Evolutionary conservation across 495 filamentous ascomycete species (phyloP).

Genomic region (Aspergillus baeticus): DNA sequence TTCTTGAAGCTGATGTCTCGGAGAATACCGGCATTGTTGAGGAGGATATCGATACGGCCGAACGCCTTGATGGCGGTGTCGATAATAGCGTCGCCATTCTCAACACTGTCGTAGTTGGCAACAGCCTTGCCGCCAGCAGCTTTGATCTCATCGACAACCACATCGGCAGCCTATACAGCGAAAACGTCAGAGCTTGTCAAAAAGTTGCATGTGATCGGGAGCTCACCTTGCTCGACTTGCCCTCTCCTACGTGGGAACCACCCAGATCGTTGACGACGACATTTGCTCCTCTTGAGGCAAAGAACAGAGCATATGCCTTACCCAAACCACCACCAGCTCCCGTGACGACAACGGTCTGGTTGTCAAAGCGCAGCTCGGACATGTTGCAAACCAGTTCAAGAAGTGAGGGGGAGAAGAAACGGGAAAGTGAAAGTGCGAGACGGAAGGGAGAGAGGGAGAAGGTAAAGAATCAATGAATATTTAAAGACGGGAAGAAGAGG

Average conservation of each 20-base stretch:
- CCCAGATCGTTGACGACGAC: conserved; percentile 98
- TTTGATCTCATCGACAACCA: conserved; percentile 92
- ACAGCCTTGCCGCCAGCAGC: conserved; percentile 93
- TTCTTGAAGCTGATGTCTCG: conserved; percentile 98
- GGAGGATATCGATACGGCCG: conserved; percentile 88
- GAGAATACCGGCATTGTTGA: conserved; percentile 98
- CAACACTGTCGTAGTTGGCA: conserved; percentile 97
- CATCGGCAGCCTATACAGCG: conserved; percentile 74
- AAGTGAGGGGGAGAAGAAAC: conserved; percentile 15
- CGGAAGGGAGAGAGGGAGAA: conserved; percentile 8
- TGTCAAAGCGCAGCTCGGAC: conserved; percentile 87
- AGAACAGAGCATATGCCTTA: conserved; percentile 90
- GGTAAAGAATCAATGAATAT: conserved; percentile 13
- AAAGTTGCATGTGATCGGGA: neutral
- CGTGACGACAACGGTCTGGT: conserved; percentile 95
- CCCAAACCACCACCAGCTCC: conserved; percentile 94
- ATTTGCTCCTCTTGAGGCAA: conserved; percentile 87
- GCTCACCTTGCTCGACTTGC: conserved; percentile 77
- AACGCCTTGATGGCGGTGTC: conserved; percentile 91
- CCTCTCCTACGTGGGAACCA: conserved; percentile 91
- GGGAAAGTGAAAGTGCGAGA: neutral
- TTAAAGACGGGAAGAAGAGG: neutral
- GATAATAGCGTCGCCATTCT: conserved; percentile 92
- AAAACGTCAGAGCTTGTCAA: conserved; percentile 19
- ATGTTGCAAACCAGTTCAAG: conserved; percentile 44